Evolutionary conservation across 345 rosid species (phyloP).

Genomic region (Salix udensis): DNA sequence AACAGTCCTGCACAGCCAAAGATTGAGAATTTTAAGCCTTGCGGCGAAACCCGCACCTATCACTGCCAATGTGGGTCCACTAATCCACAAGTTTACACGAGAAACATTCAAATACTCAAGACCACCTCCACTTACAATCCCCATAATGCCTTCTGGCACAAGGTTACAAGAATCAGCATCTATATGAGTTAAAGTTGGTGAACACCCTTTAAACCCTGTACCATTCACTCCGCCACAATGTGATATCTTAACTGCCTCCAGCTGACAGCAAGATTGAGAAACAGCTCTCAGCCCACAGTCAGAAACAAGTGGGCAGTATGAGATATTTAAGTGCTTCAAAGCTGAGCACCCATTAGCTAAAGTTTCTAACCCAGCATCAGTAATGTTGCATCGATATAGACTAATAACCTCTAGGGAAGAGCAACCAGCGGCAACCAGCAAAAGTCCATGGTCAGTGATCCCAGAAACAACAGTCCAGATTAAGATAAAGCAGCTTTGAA

Average conservation of each 20-base stretch:
- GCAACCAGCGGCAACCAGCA: conserved; percentile 46
- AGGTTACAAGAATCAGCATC: conserved; percentile 59
- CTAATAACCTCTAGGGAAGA: conserved; percentile 46
- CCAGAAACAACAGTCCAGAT: conserved; percentile 64
- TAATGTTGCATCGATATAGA: conserved; percentile 54
- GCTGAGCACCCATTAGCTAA: conserved; percentile 41
- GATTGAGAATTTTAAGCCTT: conserved; percentile 53
- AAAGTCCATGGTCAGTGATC: conserved; percentile 55
- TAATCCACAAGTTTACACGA: conserved; percentile 21
- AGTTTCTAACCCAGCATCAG: conserved; percentile 51
- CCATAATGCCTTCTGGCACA: conserved; percentile 47
- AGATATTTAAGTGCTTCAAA: conserved; percentile 50
- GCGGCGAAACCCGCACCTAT: conserved; percentile 52
- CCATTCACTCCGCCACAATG: conserved; percentile 48
- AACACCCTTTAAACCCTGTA: conserved; percentile 55
- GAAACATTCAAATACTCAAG: conserved; percentile 52
- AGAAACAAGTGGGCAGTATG: conserved; percentile 48
- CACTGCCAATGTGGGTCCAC: conserved; percentile 36
- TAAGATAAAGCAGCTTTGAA: conserved; percentile 43
- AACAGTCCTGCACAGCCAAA: conserved; percentile 54
- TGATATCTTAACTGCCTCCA: conserved; percentile 51
- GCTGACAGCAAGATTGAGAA: conserved; percentile 45
- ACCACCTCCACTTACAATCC: conserved; percentile 65
- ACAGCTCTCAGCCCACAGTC: conserved; percentile 48
- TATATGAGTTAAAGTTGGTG: conserved; percentile 43